Conservation (phyloP, 176 grass and related monocot species). For the Puya raimondii region DNA sequence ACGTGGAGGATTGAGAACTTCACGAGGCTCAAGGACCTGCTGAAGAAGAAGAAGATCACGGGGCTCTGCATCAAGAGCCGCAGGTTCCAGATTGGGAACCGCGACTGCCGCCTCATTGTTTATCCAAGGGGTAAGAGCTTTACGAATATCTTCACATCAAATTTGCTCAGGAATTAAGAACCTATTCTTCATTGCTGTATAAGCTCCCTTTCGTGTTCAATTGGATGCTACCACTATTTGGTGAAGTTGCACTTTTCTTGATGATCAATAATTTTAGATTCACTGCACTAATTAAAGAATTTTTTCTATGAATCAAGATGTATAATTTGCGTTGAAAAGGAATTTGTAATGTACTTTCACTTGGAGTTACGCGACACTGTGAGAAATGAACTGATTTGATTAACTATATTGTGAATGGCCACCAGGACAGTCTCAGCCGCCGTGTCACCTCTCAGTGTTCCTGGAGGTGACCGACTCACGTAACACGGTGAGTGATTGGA, state of each 20-base stretch:
- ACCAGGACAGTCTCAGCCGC: conserved; percentile 98
- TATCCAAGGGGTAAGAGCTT: conserved; percentile 84
- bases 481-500: conserved; percentile 72
- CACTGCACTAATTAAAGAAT: too few relatives aligned
- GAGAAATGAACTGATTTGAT: conserved; percentile 4
- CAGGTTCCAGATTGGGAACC: conserved; percentile 80
- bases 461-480: conserved; percentile 88
- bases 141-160: not conserved
- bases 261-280: too few relatives aligned
- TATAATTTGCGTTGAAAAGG: too few relatives aligned
- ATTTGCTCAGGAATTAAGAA: not conserved
- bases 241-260: too few relatives aligned
- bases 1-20: conserved; percentile 92
- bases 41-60: conserved; percentile 84
- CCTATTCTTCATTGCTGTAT: too few relatives aligned
- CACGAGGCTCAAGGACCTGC: conserved; percentile 83
- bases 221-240: not conserved
- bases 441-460: conserved; percentile 90
- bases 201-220: not conserved
- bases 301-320: too few relatives aligned
- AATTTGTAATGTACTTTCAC: not conserved
- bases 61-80: conserved; percentile 94
- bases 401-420: conserved; percentile 6
- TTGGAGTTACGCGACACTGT: not conserved
- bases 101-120: conserved; percentile 94